Evolutionary conservation across 306 rosid species (phyloP), one percentile per base, ranked within the genome.

Genomic region (Rosa lucieae): DNA sequence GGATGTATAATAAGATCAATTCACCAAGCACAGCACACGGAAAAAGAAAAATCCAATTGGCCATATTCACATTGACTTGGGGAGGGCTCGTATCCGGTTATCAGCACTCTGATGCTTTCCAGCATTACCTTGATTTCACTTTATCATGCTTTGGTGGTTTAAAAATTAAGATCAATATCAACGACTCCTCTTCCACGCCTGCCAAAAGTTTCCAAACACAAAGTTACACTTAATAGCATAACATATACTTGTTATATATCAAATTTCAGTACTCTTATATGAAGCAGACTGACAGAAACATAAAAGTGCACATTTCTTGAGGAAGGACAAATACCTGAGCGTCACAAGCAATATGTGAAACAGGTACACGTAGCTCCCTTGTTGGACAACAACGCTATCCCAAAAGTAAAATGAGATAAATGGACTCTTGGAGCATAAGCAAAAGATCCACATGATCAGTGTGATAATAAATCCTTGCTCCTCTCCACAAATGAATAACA

Each of bases 401-500:
- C 21, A 9, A 55, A 6, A 37, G 21, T 55, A 3, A 3, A 40
- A 56, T 3, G 3, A 13, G 77, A 56, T 1, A 15, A 14, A 21
- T 8, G 5, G 40, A 74, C 9, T 14, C 53, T 21, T 42, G 42
- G 10, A 42, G 78, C 68, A 40, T 52, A 21, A 42, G 21, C 78
- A 74, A 23, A 58, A 42, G 15, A 58, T 21, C 70, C 23, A 44
- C 26, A 15, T 15, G 67, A 73, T 12, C 39, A n/a, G 12, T 1
- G 7, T 13, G 49, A 55, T 56, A 74, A 55, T 53, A n/a, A 8
- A 21, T 73, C 48, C 8, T 21, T 74, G 75, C 46, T 55, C 56
- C 20, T 55, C 70, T 78, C 65, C 70, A 10, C 37, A 55, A 13
- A 58, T 74, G 68, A 75, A 20, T 7, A 67, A 32, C 32, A 43